These are phyloP conservation scores for Noccaea bulbosa DNA, from an alignment of 345 rosid genomes.

Conservation along the genomic window DNA sequence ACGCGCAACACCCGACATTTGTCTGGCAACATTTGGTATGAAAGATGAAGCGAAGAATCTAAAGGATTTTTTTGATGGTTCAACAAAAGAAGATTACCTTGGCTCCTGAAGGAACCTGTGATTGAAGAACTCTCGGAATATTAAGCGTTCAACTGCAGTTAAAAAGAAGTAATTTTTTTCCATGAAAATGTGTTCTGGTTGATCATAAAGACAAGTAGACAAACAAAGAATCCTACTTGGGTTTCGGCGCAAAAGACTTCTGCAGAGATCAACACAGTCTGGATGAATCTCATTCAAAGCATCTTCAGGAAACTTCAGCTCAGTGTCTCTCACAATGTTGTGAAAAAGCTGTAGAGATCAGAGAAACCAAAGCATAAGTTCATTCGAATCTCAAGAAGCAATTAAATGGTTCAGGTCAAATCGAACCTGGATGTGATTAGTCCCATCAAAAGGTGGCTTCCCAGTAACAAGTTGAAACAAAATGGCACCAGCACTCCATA, in stretches of 20 bases:
- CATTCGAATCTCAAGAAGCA: conserved; percentile 26
- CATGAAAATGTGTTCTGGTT: background rate
- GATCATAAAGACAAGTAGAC: conserved; percentile 9
- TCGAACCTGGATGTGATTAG: conserved; percentile 67
- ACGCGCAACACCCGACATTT: conserved; percentile 39
- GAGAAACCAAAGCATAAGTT: conserved; percentile 23
- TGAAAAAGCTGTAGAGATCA: conserved; percentile 66
- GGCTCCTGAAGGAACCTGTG: conserved; percentile 65
- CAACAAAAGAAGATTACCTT: conserved; percentile 50
- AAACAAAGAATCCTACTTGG: conserved; percentile 53
- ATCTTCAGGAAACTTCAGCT: conserved; percentile 71
- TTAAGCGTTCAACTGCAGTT: conserved; percentile 66
- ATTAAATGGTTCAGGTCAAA: background rate
- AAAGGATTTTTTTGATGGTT: background rate
- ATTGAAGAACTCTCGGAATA: conserved; percentile 74
- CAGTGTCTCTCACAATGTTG: conserved; percentile 69
- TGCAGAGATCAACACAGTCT: conserved; percentile 78
- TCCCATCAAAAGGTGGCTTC: conserved; percentile 79
- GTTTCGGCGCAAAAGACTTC: conserved; percentile 65
- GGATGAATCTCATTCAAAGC: conserved; percentile 60
- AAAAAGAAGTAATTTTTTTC: background rate
- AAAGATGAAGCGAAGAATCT: conserved; percentile 30
- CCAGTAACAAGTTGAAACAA: conserved; percentile 84
- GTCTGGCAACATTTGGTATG: conserved; percentile 51
- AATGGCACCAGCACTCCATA: conserved; percentile 93